These are phyloP conservation scores for Solanum neorickii DNA, from an alignment of 257 asterid species.

Conservation along the genomic window DNA sequence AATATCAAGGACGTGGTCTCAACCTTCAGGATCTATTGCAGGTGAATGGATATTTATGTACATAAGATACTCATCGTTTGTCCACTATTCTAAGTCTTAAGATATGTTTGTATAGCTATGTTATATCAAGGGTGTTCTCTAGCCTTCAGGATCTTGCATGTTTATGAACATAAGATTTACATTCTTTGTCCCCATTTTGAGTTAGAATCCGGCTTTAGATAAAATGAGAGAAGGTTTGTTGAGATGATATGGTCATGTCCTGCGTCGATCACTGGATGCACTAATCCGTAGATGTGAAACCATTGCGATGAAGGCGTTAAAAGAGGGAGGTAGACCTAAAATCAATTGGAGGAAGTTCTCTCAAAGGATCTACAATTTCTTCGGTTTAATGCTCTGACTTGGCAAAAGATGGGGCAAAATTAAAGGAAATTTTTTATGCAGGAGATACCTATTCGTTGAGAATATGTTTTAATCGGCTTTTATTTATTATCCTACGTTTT, in stretches of 20 bases:
- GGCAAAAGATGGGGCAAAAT: neutral
- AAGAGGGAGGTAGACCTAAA: neutral
- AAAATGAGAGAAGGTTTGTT: neutral
- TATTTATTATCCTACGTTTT: neutral
- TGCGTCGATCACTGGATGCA: neutral
- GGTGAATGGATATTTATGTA: constrained; percentile 29
- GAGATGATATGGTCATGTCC: neutral
- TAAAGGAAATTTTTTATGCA: neutral
- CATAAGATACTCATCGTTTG: constrained; percentile 1
- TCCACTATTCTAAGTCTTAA: neutral
- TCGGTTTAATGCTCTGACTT: neutral
- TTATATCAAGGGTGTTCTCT: neutral
- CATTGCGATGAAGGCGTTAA: neutral
- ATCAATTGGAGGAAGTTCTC: neutral
- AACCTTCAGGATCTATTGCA: constrained; percentile 77
- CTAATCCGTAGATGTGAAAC: neutral
- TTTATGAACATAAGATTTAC: neutral
- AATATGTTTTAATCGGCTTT: neutral
- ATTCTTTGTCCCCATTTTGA: neutral
- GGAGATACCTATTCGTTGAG: neutral
- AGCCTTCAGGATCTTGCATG: neutral
- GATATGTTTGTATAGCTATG: neutral
- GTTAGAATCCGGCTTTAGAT: neutral
- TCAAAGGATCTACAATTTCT: neutral
- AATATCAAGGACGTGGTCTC: constrained; percentile 84